Evolutionary conservation across 1,284 basidiomycete species (phyloP), one percentile per base, ranked within the genome.

Genomic region (Tranzscheliella williamsii): DNA sequence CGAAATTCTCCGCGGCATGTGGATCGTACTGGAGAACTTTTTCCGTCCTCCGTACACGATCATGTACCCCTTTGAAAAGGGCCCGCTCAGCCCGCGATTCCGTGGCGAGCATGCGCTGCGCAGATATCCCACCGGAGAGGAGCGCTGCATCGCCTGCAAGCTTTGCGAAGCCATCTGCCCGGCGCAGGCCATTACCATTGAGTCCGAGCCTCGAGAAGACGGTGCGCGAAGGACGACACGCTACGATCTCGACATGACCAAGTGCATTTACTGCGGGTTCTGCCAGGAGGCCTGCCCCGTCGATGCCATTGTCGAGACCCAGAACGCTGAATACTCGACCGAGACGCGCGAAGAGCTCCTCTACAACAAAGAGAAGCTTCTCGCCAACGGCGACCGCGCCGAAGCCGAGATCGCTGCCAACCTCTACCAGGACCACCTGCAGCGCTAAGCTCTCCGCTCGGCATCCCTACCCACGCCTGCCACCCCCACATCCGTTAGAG

Each of bases 101-200:
- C 87, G 95, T 78, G 95, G 95, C 50, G 95, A 99, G 81, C 95
- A 99, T 80, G 95, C 95, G n/a, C 82, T 99, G 64, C 86, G 95
- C 54, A 84, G 95, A 75, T 99, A 99, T 81, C 92, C 95, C 16
- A 94, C 89, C 61, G 95, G 95, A 29, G 95, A 99, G 82, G 95
- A 99, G 80, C 86, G 95, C 44, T 99, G 95, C 81, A 99, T 99
- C 42, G 61, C 95, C 30, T 99, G 95, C 83, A 98, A 98, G 81
- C 86, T 99, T 21, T 99, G 95, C 78, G 95, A 99, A 80, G 94
- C 95, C 35, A 98, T 99, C 73, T 99, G 94, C 80, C 94, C 95
- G 33, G 95, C 95, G 21, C 95, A 97, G 80, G 95, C 95, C 16
- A 99, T 99, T 79, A 98, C 95, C 22, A 99, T 99, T 75, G 95